phyloP scores from a whole-genome alignment of 805 yeast species.

The Nakazawaea populi region DNA sequence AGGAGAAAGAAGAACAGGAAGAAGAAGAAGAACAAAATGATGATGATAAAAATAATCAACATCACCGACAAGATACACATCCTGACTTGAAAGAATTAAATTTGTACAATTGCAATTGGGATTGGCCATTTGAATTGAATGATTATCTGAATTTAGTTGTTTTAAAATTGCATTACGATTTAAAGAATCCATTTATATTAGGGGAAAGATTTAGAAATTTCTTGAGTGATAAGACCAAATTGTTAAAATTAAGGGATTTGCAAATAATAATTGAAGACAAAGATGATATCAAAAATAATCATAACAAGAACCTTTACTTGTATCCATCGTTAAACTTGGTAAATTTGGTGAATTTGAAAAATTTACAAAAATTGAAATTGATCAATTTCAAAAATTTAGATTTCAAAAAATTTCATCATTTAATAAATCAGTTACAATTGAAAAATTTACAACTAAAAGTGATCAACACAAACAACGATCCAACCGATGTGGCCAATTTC shows the following conservation, averaged over 20 bases:
- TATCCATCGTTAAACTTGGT: conserved; percentile 9
- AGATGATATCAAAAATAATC: background rate
- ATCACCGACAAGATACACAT: conserved; percentile 9
- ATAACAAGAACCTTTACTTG: conserved; percentile 1
- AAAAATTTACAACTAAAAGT: background rate
- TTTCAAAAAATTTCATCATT: conserved; percentile 1
- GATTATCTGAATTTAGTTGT: conserved; percentile 21
- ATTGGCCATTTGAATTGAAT: conserved; percentile 43
- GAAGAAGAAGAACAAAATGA: too few species aligned
- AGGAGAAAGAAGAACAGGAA: conserved; percentile 16
- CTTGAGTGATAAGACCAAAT: conserved; percentile 11
- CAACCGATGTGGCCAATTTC: background rate
- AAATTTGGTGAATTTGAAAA: conserved; percentile 3
- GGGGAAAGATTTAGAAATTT: conserved; percentile 30
- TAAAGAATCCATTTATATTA: conserved; percentile 24
- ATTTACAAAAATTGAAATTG: conserved; percentile 1
- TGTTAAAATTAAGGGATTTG: background rate
- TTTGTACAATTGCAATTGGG: conserved; percentile 47
- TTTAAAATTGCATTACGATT: conserved; percentile 20
- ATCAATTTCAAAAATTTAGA: conserved; percentile 10
- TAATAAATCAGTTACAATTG: conserved; percentile 1
- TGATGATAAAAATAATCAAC: too few species aligned
- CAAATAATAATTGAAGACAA: background rate
- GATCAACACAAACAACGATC: conserved; percentile 10
- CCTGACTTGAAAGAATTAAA: conserved; percentile 21